Conservation (phyloP, 495 filamentous ascomycete genomes). For the Aspergillus diversus region DNA sequence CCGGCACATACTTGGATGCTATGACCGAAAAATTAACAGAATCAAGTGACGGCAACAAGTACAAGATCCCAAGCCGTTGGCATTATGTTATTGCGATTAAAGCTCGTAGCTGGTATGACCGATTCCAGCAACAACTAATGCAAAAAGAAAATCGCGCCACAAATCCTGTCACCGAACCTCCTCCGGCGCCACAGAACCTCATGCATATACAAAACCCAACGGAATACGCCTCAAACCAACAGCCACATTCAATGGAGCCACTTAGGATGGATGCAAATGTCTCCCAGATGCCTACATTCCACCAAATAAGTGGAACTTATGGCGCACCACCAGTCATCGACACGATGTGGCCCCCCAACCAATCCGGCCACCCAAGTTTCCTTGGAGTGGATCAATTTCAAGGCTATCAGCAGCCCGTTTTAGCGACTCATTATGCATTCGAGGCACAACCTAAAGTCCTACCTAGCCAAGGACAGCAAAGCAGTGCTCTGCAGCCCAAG, state of each 20-base stretch:
- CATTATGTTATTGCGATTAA: slow-evolving; percentile 40
- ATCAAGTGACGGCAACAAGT: slow-evolving; percentile 43
- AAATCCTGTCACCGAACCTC: neutral
- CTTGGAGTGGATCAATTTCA: slow-evolving; percentile 16
- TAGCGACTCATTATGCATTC: slow-evolving; percentile 35
- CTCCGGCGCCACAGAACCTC: slow-evolving; percentile 14
- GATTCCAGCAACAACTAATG: slow-evolving; percentile 33
- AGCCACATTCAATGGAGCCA: slow-evolving; percentile 19
- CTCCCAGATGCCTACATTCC: slow-evolving; percentile 26
- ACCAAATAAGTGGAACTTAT: slow-evolving; percentile 32
- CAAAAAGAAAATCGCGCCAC: slow-evolving; percentile 14
- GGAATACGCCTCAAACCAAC: slow-evolving; percentile 17
- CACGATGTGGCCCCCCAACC: slow-evolving; percentile 19
- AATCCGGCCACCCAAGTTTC: slow-evolving; percentile 8
- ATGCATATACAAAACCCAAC: slow-evolving; percentile 18
- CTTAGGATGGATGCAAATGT: slow-evolving; percentile 23
- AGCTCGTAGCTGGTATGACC: slow-evolving; percentile 42
- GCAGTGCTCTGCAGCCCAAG: slow-evolving; percentile 11
- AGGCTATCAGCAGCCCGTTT: slow-evolving; percentile 17
- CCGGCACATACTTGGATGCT: slow-evolving; percentile 49
- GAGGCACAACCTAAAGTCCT: slow-evolving; percentile 28
- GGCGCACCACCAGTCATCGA: slow-evolving; percentile 11
- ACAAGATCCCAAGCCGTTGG: slow-evolving; percentile 44
- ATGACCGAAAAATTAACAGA: slow-evolving; percentile 42
- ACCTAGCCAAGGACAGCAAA: slow-evolving; percentile 17